Conservation (phyloP, 805 yeast genomes). For the Debaryomyces hansenii region DNA sequence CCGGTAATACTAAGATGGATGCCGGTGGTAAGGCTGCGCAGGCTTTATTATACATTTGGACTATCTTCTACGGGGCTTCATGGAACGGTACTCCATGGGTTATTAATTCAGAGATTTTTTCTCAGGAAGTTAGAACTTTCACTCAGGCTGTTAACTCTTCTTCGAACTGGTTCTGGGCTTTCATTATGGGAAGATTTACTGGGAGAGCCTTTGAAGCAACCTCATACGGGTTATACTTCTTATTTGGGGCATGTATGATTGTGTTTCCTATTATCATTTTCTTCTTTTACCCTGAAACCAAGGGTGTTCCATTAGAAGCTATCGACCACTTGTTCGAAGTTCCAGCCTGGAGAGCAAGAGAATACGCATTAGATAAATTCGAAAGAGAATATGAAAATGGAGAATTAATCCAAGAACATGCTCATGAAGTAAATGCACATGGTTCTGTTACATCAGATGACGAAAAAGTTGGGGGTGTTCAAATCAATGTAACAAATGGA, state of each 20-base stretch:
- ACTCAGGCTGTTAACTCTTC: slow-evolving; percentile 46
- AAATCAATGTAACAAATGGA: neutral
- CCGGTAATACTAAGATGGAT: slow-evolving; percentile 18
- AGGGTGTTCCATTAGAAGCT: slow-evolving; percentile 34
- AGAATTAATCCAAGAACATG: slow-evolving; percentile 1
- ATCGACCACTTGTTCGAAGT: slow-evolving; percentile 34
- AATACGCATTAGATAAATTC: slow-evolving; percentile 23
- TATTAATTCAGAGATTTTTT: slow-evolving; percentile 47
- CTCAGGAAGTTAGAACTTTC: slow-evolving; percentile 41
- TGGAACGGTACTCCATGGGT: slow-evolving; percentile 52
- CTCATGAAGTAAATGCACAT: neutral
- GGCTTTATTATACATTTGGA: slow-evolving; percentile 49
- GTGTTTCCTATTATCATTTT: slow-evolving; percentile 28
- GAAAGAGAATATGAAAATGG: slow-evolving; percentile 13
- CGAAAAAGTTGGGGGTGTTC: neutral
- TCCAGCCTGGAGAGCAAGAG: slow-evolving; percentile 32
- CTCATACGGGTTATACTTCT: slow-evolving; percentile 46
- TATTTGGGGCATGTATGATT: slow-evolving; percentile 34
- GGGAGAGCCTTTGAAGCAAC: slow-evolving; percentile 44
- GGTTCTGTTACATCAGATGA: slow-evolving; percentile 5
- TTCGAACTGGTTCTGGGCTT: slow-evolving; percentile 52
- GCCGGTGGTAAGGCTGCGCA: slow-evolving; percentile 44
- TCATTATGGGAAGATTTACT: slow-evolving; percentile 47
- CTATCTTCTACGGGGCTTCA: slow-evolving; percentile 41
- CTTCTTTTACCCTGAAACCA: slow-evolving; percentile 40